Percentiles rank a stretch among this genome's conserved stretches.
phyloP scores from a whole-genome alignment of 768 basidiomycete species.

The Tephrocybe sp. region DNA sequence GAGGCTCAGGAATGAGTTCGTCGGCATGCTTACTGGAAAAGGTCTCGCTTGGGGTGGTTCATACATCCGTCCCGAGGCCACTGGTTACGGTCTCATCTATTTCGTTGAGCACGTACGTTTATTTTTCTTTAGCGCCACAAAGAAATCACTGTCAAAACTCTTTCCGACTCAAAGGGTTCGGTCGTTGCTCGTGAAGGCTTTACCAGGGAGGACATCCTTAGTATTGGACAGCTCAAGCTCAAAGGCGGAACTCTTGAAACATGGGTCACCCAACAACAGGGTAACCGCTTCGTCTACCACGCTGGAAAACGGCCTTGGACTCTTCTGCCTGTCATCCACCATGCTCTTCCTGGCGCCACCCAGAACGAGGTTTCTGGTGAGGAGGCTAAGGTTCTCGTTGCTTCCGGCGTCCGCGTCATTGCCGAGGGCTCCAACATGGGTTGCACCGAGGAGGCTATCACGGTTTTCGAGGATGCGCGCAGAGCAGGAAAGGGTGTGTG shows the following conservation, averaged over 20 bases:
- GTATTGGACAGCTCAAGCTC: constrained; percentile 53
- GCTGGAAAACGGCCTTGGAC: constrained; percentile 67
- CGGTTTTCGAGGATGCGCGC: constrained; percentile 65
- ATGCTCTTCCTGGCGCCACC: constrained; percentile 69
- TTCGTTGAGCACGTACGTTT: constrained; percentile 63
- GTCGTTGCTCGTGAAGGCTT: constrained; percentile 59
- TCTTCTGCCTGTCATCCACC: constrained; percentile 57
- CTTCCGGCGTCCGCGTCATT: constrained; percentile 66
- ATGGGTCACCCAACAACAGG: constrained; percentile 25
- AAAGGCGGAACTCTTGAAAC: constrained; percentile 47
- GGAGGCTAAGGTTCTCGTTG: constrained; percentile 68
- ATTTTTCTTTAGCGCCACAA: not conserved
- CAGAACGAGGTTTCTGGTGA: constrained; percentile 69
- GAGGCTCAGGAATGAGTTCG: constrained; percentile 67
- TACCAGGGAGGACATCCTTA: constrained; percentile 51
- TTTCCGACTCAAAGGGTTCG: constrained; percentile 74
- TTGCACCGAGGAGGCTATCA: constrained; percentile 69
- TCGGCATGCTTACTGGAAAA: constrained; percentile 71
- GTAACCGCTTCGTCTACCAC: constrained; percentile 46
- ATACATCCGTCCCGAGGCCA: constrained; percentile 72
- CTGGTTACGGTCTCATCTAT: constrained; percentile 74
- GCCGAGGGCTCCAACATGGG: constrained; percentile 82
- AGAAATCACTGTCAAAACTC: constrained; percentile 60
- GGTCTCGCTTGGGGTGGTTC: constrained; percentile 69
- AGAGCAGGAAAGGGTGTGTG: constrained; percentile 50